A percentile compares a stretch with the other conserved stretches of the same genome.
phyloP scores from a whole-genome alignment of 768 basidiomycete species.

The Pleurotus giganteus region DNA sequence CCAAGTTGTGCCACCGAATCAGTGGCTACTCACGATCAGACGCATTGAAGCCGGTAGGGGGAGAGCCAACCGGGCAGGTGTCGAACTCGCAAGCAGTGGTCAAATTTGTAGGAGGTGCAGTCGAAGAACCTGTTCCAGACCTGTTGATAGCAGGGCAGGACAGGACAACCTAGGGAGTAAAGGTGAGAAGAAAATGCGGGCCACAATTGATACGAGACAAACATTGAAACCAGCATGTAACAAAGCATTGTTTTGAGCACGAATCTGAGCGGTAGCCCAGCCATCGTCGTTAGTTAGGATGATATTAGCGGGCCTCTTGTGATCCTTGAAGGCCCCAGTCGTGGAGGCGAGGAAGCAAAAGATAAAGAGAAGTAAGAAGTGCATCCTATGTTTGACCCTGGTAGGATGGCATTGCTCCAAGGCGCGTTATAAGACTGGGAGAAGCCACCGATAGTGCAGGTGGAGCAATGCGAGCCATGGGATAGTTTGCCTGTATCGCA shows the following conservation, averaged over 20 bases:
- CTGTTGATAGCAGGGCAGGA: constrained; percentile 33
- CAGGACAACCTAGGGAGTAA: constrained; percentile 27
- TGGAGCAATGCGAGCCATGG: no score
- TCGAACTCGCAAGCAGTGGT: constrained; percentile 33
- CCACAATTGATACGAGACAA: neutral
- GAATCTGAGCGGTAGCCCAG: constrained; percentile 35
- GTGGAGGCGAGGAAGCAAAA: no score
- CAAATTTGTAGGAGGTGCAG: constrained; percentile 23
- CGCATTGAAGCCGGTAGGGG: constrained; percentile 32
- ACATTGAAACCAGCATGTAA: constrained; percentile 27
- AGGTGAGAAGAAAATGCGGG: neutral
- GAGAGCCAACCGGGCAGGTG: constrained; percentile 31
- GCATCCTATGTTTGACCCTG: no score
- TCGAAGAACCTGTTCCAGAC: constrained; percentile 33
- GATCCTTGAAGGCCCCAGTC: neutral
- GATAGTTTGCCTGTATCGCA: no score
- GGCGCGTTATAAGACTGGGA: no score
- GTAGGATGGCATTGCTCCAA: no score
- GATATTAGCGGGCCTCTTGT: neutral
- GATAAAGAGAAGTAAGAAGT: no score
- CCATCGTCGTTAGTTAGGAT: constrained; percentile 16
- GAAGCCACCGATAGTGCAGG: no score
- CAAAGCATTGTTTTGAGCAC: constrained; percentile 28
- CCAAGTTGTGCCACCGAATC: neutral
- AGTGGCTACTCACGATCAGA: constrained; percentile 17